phyloP scores from a whole-genome alignment of 129 eudicot genomes.

The Centella asiatica region DNA sequence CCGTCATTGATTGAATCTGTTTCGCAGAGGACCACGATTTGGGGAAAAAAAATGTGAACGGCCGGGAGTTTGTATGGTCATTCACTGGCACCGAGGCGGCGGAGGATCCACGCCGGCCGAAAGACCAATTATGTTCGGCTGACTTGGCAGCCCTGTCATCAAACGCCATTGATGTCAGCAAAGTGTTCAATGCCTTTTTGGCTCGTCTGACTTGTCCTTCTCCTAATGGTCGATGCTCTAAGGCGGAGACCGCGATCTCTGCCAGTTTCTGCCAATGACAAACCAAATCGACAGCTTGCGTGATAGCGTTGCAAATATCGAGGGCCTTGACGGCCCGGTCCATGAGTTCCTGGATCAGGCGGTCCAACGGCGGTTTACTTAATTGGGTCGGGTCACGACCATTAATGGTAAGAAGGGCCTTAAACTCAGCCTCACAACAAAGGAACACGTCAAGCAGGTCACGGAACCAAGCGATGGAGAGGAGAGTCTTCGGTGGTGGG shows the following conservation, averaged over 20 bases:
- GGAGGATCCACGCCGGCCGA: constrained; percentile 36
- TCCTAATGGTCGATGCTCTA: constrained; percentile 46
- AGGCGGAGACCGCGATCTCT: constrained; percentile 47
- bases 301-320: constrained; percentile 74
- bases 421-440: constrained; percentile 73
- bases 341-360: constrained; percentile 53
- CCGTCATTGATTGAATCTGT: constrained; percentile 65
- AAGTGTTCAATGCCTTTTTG: constrained; percentile 40
- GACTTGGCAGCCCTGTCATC: constrained; percentile 60
- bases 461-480: constrained; percentile 68
- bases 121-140: constrained; percentile 43
- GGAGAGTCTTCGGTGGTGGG: constrained; percentile 20
- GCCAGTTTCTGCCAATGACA: constrained; percentile 62
- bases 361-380: constrained; percentile 66
- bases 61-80: constrained; percentile 33
- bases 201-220: constrained; percentile 71
- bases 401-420: constrained; percentile 51
- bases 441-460: constrained; percentile 63
- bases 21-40: constrained; percentile 75
- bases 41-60: constrained; percentile 50
- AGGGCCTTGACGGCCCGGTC: constrained; percentile 69
- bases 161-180: constrained; percentile 42
- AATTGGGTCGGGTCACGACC: constrained; percentile 53
- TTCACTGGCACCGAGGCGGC: constrained; percentile 15
- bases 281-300: constrained; percentile 57